phyloP scores from a whole-genome alignment of 1,139 yeast genomes.

The Kurtzmaniella natalensis region DNA sequence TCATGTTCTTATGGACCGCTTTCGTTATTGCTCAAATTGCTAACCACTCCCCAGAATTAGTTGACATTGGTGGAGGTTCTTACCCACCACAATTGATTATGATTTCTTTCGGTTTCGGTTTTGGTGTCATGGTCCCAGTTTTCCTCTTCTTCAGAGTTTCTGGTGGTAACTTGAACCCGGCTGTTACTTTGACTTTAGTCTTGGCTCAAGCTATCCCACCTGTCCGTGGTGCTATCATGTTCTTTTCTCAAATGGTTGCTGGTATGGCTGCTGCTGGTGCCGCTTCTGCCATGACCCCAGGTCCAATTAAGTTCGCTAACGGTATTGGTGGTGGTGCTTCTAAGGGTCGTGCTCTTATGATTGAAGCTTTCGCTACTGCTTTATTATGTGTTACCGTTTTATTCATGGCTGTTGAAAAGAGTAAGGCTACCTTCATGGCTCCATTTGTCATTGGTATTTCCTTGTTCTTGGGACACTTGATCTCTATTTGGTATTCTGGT shows the following conservation, averaged over 20 bases:
- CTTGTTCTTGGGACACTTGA: constrained; percentile 76
- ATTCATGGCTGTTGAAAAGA: constrained; percentile 82
- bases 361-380: constrained; percentile 80
- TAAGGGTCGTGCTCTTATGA: constrained; percentile 69
- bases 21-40: constrained; percentile 83
- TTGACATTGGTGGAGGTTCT: constrained; percentile 38
- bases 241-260: constrained; percentile 67
- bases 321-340: constrained; percentile 71
- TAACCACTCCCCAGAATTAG: constrained; percentile 53
- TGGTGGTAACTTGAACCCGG: constrained; percentile 90
- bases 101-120: constrained; percentile 87
- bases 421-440: constrained; percentile 71
- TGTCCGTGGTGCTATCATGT: constrained; percentile 62
- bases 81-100: constrained; percentile 67
- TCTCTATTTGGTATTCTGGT: constrained; percentile 81
- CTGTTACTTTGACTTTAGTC: constrained; percentile 71
- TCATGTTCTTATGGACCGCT: constrained; percentile 78
- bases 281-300: constrained; percentile 85
- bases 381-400: constrained; percentile 72
- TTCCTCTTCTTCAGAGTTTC: constrained; percentile 75
- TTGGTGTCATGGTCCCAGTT: constrained; percentile 74
- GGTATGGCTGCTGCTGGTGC: constrained; percentile 95
- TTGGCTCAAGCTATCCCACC: constrained; percentile 74
- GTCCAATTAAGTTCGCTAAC: constrained; percentile 64
- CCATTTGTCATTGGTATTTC: constrained; percentile 83